Conservation (phyloP, 1,284 basidiomycete species). For the Trichosporon sp. region DNA sequence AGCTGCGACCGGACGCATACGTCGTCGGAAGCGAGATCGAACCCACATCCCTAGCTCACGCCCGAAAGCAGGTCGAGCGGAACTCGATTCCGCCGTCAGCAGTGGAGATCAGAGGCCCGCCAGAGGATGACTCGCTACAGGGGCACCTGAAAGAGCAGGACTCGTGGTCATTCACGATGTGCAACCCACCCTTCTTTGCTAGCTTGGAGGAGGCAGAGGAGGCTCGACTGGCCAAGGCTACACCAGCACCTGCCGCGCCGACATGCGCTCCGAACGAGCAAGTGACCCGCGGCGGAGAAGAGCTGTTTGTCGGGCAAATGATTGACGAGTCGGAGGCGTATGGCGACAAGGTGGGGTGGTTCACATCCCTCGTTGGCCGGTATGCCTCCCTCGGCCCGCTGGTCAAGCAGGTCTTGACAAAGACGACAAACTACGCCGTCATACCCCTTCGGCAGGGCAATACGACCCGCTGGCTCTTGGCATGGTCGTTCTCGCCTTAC, state of each 20-base stretch:
- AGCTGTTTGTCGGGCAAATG: constrained; percentile 69
- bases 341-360: constrained; percentile 56
- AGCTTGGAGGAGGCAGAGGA: constrained; percentile 61
- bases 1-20: constrained; percentile 54
- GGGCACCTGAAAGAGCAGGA: not conserved
- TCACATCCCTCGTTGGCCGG: constrained; percentile 85
- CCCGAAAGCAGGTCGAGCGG: constrained; percentile 54
- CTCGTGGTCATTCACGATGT: constrained; percentile 63
- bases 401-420: constrained; percentile 56
- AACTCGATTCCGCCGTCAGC: constrained; percentile 52
- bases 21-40: constrained; percentile 71
- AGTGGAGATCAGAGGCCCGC: not conserved
- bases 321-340: constrained; percentile 62
- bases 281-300: constrained; percentile 80
- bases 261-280: constrained; percentile 79
- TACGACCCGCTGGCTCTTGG: constrained; percentile 81
- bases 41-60: constrained; percentile 54
- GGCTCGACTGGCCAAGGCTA: constrained; percentile 60
- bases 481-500: constrained; percentile 66
- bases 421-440: constrained; percentile 77
- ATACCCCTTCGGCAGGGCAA: constrained; percentile 76
- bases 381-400: constrained; percentile 64
- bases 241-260: constrained; percentile 64
- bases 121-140: not conserved
- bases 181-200: constrained; percentile 90